Conservation (phyloP, 2,329 filamentous ascomycete species). For the Fusarium keratoplasticum region DNA sequence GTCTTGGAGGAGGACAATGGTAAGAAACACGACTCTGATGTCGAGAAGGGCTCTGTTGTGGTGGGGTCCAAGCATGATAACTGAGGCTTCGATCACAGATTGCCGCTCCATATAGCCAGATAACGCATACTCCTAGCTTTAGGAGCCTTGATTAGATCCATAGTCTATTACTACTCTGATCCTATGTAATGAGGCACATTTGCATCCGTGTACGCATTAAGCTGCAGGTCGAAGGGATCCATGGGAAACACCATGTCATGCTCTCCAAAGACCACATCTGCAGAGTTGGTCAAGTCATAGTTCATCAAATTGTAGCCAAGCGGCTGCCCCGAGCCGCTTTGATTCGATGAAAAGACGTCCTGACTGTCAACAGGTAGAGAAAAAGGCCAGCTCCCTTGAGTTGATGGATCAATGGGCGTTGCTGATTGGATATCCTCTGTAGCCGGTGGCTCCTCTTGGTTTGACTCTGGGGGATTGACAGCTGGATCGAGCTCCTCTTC, state of each 20-base stretch:
- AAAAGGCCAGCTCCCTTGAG: constrained; percentile 21
- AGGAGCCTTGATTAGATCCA: not conserved
- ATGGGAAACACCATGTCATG: constrained; percentile 21
- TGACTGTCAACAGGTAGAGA: not conserved
- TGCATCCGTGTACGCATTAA: constrained; percentile 32
- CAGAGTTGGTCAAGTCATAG: constrained; percentile 11
- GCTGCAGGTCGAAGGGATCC: constrained; percentile 29
- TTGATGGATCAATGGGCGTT: not conserved
- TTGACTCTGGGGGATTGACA: not conserved
- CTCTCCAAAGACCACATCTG: constrained; percentile 8
- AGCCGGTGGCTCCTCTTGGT: not conserved
- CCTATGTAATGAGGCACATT: not conserved
- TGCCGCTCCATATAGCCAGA: not conserved
- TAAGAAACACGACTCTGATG: not conserved
- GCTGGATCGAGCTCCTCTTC: constrained; percentile 27
- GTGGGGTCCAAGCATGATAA: not conserved
- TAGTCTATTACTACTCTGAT: not conserved
- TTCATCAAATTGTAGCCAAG: constrained; percentile 5
- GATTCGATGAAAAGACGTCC: not conserved
- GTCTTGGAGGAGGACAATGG: not conserved
- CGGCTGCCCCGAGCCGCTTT: not conserved
- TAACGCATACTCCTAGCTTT: not conserved
- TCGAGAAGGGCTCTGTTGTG: not conserved
- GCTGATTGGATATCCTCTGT: fast-evolving
- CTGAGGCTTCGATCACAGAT: not conserved